A percentile compares a stretch with the other conserved stretches of the same genome.
These are phyloP conservation scores for Silene coronaria DNA, from an alignment of 179 eudicot species.

Conservation along the genomic window DNA sequence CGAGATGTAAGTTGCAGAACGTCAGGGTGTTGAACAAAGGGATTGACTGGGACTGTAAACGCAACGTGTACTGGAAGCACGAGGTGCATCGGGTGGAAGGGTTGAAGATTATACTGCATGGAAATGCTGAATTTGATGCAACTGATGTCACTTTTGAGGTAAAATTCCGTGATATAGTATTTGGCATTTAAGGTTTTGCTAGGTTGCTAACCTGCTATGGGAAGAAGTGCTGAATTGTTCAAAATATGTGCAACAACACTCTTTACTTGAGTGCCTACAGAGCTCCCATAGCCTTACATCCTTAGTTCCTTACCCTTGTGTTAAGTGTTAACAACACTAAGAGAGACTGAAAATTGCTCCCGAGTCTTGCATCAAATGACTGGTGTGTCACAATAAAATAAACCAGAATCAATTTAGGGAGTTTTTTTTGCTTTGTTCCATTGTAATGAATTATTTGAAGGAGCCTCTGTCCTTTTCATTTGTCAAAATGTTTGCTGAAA, in stretches of 20 bases:
- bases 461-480: too few species aligned
- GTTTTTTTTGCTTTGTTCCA: too few species aligned
- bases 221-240: not conserved
- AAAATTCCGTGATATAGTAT: constrained; percentile 16
- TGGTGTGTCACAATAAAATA: too few species aligned
- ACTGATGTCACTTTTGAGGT: constrained; percentile 75
- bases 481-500: too few species aligned
- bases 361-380: too few species aligned
- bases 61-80: constrained; percentile 80
- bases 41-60: constrained; percentile 67
- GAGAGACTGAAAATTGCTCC: too few species aligned
- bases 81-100: constrained; percentile 64
- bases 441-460: too few species aligned
- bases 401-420: too few species aligned
- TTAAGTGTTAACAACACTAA: too few species aligned
- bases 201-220: not conserved
- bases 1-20: constrained; percentile 85
- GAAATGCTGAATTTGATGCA: constrained; percentile 99
- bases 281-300: too few species aligned
- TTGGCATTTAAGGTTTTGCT: not conserved
- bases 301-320: too few species aligned
- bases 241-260: not conserved
- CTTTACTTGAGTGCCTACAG: too few species aligned
- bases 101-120: constrained; percentile 71
- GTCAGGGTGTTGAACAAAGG: constrained; percentile 75